Conservation (phyloP, 257 asterid genomes). For the Salvia rosmarinus region DNA sequence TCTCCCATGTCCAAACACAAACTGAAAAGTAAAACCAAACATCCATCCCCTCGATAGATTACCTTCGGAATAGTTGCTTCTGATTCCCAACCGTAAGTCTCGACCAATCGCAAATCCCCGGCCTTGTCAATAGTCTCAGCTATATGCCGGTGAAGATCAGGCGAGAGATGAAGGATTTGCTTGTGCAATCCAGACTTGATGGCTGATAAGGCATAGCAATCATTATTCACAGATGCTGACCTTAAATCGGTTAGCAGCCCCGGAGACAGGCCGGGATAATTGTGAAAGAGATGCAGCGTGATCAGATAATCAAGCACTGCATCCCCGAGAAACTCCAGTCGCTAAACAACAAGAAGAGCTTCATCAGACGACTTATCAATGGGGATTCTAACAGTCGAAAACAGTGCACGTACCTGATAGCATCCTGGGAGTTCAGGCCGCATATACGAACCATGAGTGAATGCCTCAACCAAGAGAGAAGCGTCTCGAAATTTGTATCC, state of each 20-base stretch:
- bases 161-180: conserved; percentile 70
- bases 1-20: neutral
- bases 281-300: conserved; percentile 56
- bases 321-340: conserved; percentile 91
- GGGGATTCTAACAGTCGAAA: neutral
- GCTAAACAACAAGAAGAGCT: conserved; percentile 43
- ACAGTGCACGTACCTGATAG: conserved; percentile 67
- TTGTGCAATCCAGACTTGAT: conserved; percentile 62
- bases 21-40: no score
- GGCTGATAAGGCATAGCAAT: conserved; percentile 70
- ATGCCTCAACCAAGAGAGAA: conserved; percentile 79
- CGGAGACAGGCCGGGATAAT: conserved; percentile 65
- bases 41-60: neutral
- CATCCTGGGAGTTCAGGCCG: conserved; percentile 80
- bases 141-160: conserved; percentile 64
- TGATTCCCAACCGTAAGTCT: conserved; percentile 79
- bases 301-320: conserved; percentile 76
- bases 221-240: conserved; percentile 87
- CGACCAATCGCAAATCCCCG: conserved; percentile 26
- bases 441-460: conserved; percentile 94
- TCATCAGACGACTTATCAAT: neutral
- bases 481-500: conserved; percentile 60
- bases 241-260: conserved; percentile 81
- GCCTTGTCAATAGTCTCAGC: conserved; percentile 32
- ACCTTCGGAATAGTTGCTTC: conserved; percentile 78